phyloP scores from a whole-genome alignment of 805 yeast genomes.

The Saccharomycopsis babjevae region DNA sequence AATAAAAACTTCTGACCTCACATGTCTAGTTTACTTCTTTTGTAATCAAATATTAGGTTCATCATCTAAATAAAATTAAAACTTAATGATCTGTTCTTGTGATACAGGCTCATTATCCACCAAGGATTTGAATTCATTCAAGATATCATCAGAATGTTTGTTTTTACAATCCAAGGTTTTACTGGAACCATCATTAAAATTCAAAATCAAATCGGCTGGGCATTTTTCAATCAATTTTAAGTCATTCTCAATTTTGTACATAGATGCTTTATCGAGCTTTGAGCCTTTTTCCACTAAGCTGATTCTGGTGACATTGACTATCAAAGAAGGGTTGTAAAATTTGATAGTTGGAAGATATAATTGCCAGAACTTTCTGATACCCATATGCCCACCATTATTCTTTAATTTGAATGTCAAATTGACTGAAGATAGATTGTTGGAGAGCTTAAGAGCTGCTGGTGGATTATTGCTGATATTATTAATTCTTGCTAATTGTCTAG shows the following conservation, averaged over 20 bases:
- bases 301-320: slow-evolving; percentile 38
- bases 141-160: slow-evolving; percentile 30
- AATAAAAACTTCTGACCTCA: too few species aligned
- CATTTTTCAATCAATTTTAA: slow-evolving; percentile 21
- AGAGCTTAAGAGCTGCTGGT: slow-evolving; percentile 28
- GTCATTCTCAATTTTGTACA: slow-evolving; percentile 27
- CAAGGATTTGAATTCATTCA: slow-evolving; percentile 27
- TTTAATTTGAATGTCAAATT: slow-evolving; percentile 35
- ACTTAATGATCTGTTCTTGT: neutral
- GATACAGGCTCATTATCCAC: neutral
- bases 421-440: slow-evolving; percentile 26
- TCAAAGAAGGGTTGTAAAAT: slow-evolving; percentile 42
- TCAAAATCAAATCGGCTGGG: slow-evolving; percentile 33
- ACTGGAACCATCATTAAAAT: slow-evolving; percentile 21
- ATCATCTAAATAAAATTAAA: neutral
- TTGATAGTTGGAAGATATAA: slow-evolving; percentile 40
- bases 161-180: slow-evolving; percentile 34
- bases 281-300: slow-evolving; percentile 10
- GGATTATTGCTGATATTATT: slow-evolving; percentile 33
- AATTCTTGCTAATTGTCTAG: slow-evolving; percentile 34
- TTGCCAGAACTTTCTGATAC: slow-evolving; percentile 46
- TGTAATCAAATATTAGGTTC: too few species aligned
- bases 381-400: slow-evolving; percentile 35
- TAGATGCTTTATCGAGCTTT: slow-evolving; percentile 22
- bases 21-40: too few species aligned